Percentiles rank a stretch among this genome's conserved stretches.
These are phyloP conservation scores for Aspergillus diversus DNA, from an alignment of 495 filamentous ascomycete genomes.

Conservation along the genomic window DNA sequence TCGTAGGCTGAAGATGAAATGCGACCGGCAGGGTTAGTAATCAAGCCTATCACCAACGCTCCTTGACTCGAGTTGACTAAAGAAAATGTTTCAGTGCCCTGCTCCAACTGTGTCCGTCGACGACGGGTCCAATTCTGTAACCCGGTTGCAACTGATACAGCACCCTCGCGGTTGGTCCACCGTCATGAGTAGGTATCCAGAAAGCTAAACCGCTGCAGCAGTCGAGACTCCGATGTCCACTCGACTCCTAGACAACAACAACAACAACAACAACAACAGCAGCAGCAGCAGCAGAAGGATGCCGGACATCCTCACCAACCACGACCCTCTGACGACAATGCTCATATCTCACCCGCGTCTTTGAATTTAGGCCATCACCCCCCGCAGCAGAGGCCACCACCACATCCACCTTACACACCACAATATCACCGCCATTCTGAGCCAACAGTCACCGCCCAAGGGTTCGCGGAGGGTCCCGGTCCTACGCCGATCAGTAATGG, in stretches of 20 bases:
- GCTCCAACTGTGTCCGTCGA: not conserved
- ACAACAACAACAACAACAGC: no score
- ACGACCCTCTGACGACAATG: not conserved
- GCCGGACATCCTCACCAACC: not conserved
- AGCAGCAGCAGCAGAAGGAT: no score
- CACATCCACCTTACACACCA: not conserved
- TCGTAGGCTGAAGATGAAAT: not conserved
- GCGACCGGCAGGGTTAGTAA: slow-evolving; percentile 1
- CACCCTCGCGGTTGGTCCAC: not conserved
- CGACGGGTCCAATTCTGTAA: not conserved
- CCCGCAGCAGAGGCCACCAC: not conserved
- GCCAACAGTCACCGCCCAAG: not conserved
- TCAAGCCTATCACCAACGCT: not conserved
- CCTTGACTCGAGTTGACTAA: not conserved
- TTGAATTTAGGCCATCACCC: not conserved
- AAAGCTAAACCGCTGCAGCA: not conserved
- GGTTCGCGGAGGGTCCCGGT: not conserved
- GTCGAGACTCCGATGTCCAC: not conserved
- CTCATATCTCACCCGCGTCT: not conserved
- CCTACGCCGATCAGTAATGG: not conserved
- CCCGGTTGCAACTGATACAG: not conserved
- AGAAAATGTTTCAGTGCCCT: not conserved
- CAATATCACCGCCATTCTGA: not conserved
- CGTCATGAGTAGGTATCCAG: not conserved
- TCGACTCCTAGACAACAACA: not conserved